Base-by-base conservation (phyloP, 768 basidiomycete species). In the Boletales sp. region DNA sequence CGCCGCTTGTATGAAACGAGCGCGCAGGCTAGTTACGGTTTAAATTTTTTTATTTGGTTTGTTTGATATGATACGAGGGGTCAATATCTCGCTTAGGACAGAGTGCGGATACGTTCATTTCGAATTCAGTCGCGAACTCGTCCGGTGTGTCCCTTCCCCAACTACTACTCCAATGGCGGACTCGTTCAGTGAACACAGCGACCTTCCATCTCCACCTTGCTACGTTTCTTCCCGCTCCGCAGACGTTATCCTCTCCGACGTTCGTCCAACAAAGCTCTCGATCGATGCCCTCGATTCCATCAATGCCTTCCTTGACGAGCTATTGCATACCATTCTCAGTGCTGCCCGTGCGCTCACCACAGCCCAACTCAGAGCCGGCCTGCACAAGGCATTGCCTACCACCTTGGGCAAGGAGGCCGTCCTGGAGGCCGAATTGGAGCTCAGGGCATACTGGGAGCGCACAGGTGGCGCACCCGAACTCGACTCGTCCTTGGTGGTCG, bases 371-470 rank as follows among this genome's bases (percentile, higher is more conserved):
- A 84, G 88, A 57, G 75, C 80, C 2, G 84, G 84, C 50, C 69
- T 93, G 35, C 76, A 88, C 51, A 83, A 77, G 61, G 73, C 88
- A 36, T 72, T 93, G 27, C 87, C 90, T 8, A 90, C 87, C 6
- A 76, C 82, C 44, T 76, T 97, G 40, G 94, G 93, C 42, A 92
- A 97, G 70, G 90, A 94, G 64, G 93, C 93, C 3, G 74, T 95
- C 15, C 73, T 94, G 43, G 94, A 97, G 70, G 94, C 94, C 0
- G 94, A 97, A 63, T 76, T 97, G 38, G 94, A 97, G 66, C 68
- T 97, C 40, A 79, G 90, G 61, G 90, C 90, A 8, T 94, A 94
- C 73, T 87, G 86, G 81, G 90, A 91, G 58, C 78, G 84, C 48
- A 89, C 83, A 11, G 62, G 69, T 38, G 71, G 76, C 41, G 61